A percentile compares a stretch with the other conserved stretches of the same genome.
phyloP scores from a whole-genome alignment of 106 monocot species.

The Xerophyta viscosa region DNA sequence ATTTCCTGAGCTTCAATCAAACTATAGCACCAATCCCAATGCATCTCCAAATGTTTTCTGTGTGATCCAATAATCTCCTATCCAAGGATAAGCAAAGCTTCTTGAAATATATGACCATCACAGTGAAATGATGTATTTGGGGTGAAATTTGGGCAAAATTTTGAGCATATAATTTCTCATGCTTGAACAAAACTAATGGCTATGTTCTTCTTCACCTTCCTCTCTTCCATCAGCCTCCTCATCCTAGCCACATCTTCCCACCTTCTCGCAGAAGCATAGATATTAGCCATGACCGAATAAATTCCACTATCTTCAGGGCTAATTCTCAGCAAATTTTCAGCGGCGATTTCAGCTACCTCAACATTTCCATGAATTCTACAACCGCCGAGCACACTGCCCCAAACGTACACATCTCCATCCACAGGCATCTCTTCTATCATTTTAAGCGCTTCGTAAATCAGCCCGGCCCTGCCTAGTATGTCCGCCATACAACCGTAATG shows the following conservation, averaged over 20 bases:
- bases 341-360: conserved; percentile 38
- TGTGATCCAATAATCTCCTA: too few relatives aligned
- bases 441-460: conserved; percentile 45
- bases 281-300: conserved; percentile 38
- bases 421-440: conserved; percentile 54
- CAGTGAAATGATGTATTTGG: too few relatives aligned
- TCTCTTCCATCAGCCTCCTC: conserved; percentile 30
- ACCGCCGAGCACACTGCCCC: conserved; percentile 55
- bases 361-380: conserved; percentile 53
- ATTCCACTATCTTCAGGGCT: conserved; percentile 41
- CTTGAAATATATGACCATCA: too few relatives aligned
- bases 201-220: conserved; percentile 27
- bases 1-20: too few relatives aligned
- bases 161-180: too few relatives aligned
- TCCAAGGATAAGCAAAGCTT: too few relatives aligned
- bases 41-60: too few relatives aligned
- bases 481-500: conserved; percentile 75
- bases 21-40: too few relatives aligned
- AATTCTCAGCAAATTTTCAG: conserved; percentile 20
- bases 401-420: conserved; percentile 48
- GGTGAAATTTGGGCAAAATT: too few relatives aligned
- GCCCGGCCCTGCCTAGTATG: conserved; percentile 42
- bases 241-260: conserved; percentile 55
- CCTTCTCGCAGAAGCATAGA: conserved; percentile 32
- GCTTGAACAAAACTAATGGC: conserved; percentile 33